Evolutionary conservation across 345 rosid species (phyloP).

Genomic region (Dimocarpus longan): DNA sequence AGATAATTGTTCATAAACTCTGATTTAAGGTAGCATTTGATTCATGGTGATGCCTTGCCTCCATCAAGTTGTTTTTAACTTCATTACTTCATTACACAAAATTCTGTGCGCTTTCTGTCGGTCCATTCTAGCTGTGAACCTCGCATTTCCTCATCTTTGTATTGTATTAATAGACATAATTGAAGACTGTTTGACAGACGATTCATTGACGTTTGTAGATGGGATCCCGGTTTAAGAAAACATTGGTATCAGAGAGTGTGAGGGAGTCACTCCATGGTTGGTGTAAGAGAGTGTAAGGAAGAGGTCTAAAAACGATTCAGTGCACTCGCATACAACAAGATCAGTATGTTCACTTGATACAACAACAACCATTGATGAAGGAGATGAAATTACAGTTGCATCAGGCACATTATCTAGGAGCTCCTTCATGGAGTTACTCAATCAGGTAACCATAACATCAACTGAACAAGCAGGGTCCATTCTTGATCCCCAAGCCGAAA

Average conservation of each 20-base stretch:
- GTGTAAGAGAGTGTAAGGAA: constrained; percentile 85
- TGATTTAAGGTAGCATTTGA: too few species aligned
- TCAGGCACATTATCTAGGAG: constrained; percentile 71
- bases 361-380: constrained; percentile 65
- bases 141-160: too few species aligned
- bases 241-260: constrained; percentile 80
- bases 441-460: constrained; percentile 58
- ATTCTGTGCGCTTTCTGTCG: not conserved
- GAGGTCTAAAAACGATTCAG: constrained; percentile 60
- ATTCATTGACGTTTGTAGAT: constrained; percentile 39
- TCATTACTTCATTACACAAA: not conserved
- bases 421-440: constrained; percentile 68
- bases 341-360: constrained; percentile 77
- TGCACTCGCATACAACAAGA: constrained; percentile 53
- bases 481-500: constrained; percentile 43
- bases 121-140: not conserved
- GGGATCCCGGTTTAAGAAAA: constrained; percentile 85
- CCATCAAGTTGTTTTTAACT: not conserved
- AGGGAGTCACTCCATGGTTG: constrained; percentile 95
- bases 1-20: too few species aligned
- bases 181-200: too few species aligned
- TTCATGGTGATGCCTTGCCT: not conserved
- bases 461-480: constrained; percentile 55
- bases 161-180: too few species aligned
- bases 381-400: constrained; percentile 77